Base-by-base conservation (phyloP, 768 basidiomycete species). In the Cubamyces sp. region DNA sequence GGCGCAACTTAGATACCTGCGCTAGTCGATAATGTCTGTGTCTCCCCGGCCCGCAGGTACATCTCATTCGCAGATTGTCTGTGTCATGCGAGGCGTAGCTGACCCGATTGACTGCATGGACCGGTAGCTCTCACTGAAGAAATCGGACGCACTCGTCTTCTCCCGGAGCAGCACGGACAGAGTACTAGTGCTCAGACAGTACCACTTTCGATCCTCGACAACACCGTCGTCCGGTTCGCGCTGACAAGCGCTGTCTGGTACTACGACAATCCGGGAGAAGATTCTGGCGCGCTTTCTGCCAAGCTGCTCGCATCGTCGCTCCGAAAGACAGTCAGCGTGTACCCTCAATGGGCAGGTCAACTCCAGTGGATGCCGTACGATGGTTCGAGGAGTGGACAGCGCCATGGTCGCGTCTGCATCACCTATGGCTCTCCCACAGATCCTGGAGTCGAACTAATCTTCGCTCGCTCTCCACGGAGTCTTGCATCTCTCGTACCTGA, bases 331-430 rank as follows among this genome's bases (percentile, higher is more conserved):
- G 12, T 59, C 18, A 25, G 53, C 57, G 18, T 37, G 8, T 65
- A 65, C 25, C 56, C 60, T 0, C 60, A 54, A 21, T 65, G 60
- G 60, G 51, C 55, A 16, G 64, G 57, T 11, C 60, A 62, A 51
- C 53, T 65, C 15, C 52, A 56, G 14, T 65, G 64, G 64, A 21
- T 57, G 3, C 51, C 60, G 6, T 58, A 57, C 47, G 47, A 57
- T 25, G 28, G 28, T 8, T 47, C n/a, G 18, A 6, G 6, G 12
- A 37, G 39, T 1, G 51, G 28, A 1, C 54, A 57, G n/a, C 59
- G 55, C 3, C 54, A 57, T 4, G 64, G 60, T 5, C 64, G 60
- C 42, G 21, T 59, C 5, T 47, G 23, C 12, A 39, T 65, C 28
- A 37, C 60, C 25, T 62, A 62, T 46, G 64, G 64, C 26, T 49